Conservation (phyloP, 441 rosid genomes). For the Pelargonium cotyledonis region DNA sequence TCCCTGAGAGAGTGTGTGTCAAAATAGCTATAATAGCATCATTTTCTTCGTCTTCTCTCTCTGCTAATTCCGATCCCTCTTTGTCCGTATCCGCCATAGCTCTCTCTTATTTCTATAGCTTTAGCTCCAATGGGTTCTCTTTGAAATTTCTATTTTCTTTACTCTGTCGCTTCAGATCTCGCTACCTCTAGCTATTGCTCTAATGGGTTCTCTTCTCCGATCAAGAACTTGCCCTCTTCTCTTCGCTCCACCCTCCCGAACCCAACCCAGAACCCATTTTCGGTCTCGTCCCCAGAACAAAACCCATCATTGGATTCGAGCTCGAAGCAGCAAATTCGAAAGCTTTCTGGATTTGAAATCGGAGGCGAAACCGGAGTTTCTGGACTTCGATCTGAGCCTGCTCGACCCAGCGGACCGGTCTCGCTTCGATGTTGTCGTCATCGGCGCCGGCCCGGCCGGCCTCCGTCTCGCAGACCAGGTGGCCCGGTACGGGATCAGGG, state of each 20-base stretch:
- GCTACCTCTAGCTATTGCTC: no score
- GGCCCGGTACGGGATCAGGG: conserved; percentile 43
- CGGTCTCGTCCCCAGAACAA: conserved; percentile 11
- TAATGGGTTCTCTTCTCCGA: not conserved
- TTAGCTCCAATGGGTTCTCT: no score
- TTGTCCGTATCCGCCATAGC: no score
- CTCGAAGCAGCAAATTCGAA: conserved; percentile 31
- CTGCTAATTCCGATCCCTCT: no score
- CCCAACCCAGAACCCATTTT: conserved; percentile 12
- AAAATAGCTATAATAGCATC: no score
- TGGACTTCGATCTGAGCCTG: conserved; percentile 40
- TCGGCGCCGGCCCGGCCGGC: conserved; percentile 65
- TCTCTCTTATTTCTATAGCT: no score
- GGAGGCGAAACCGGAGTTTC: conserved; percentile 26
- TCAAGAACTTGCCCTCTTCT: conserved; percentile 8
- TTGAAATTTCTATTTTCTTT: no score
- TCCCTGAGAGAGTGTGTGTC: no score
- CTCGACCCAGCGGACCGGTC: conserved; percentile 28
- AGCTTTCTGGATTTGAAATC: conserved; percentile 44
- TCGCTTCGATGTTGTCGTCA: conserved; percentile 43
- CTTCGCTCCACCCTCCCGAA: not conserved
- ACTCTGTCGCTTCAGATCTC: no score
- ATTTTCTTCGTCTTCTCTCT: no score
- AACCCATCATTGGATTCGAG: conserved; percentile 2
- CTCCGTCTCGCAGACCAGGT: conserved; percentile 62